A percentile compares a stretch with the other conserved stretches of the same genome.
phyloP scores from a whole-genome alignment of 176 grass and related monocot species.

The Juncus effusus region DNA sequence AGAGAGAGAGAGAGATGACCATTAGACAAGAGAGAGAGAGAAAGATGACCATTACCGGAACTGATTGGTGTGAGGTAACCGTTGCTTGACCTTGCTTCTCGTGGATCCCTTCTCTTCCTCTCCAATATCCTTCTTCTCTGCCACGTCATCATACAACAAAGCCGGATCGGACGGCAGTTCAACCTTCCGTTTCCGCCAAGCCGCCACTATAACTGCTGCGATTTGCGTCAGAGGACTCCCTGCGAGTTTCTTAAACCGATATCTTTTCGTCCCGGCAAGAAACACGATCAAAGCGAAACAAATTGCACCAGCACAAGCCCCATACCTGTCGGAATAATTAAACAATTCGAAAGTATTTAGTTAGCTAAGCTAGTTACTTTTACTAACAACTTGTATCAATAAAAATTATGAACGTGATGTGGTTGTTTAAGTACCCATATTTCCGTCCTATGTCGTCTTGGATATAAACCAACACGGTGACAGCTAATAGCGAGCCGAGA shows the following conservation, averaged over 20 bases:
- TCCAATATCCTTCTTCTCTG: slow-evolving; percentile 3
- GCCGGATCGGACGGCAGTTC: slow-evolving; percentile 44
- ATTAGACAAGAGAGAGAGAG: slow-evolving; percentile 19
- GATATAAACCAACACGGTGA: slow-evolving; percentile 86
- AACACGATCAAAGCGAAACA: slow-evolving; percentile 50
- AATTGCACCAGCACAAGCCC: slow-evolving; percentile 53
- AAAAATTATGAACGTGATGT: no score
- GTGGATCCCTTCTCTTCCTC: slow-evolving; percentile 27
- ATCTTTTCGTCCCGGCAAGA: slow-evolving; percentile 56
- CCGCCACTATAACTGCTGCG: slow-evolving; percentile 49
- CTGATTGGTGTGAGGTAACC: slow-evolving; percentile 70
- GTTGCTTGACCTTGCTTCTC: slow-evolving; percentile 68
- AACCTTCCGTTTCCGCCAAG: slow-evolving; percentile 58
- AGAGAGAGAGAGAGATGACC: background rate
- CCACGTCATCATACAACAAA: slow-evolving; percentile 51
- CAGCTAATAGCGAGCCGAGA: slow-evolving; percentile 72
- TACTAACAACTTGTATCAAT: no score
- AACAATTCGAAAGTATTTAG: no score
- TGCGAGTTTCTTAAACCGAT: slow-evolving; percentile 74
- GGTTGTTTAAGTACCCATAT: slow-evolving; percentile 22
- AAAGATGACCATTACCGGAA: slow-evolving; percentile 44
- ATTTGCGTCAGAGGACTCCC: slow-evolving; percentile 85
- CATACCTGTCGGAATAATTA: slow-evolving; percentile 32
- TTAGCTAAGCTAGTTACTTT: no score
- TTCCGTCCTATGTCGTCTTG: slow-evolving; percentile 70